phyloP scores from a whole-genome alignment of 2,329 filamentous ascomycete genomes.

The Paradendryphiella salina region DNA sequence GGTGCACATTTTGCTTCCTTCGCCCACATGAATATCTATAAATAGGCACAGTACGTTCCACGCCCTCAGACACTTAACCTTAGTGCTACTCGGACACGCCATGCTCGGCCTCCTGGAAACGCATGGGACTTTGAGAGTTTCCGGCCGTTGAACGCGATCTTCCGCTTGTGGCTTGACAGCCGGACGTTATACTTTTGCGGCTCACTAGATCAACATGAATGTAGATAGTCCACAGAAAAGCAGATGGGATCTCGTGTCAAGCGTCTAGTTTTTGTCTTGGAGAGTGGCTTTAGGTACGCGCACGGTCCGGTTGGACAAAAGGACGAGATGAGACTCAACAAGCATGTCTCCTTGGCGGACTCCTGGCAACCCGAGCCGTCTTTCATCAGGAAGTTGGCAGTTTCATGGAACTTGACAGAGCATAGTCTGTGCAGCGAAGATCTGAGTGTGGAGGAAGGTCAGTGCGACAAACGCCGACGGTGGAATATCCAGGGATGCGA shows the following conservation, averaged over 20 bases:
- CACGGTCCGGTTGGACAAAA: conserved; percentile 1
- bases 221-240: no score
- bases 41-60: background rate
- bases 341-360: background rate
- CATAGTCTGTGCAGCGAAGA: conserved; percentile 2
- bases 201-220: background rate
- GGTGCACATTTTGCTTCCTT: conserved; percentile 1
- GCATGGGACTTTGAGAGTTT: background rate
- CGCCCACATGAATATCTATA: background rate
- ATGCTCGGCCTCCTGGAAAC: background rate
- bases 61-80: background rate
- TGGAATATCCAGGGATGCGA: background rate
- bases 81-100: background rate
- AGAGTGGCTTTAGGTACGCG: background rate
- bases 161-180: conserved; percentile 3
- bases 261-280: conserved; percentile 1
- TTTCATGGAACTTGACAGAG: conserved; percentile 7
- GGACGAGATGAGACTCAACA: background rate
- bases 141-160: conserved; percentile 3
- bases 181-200: background rate
- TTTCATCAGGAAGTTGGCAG: background rate
- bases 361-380: background rate
- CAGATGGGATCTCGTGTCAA: background rate
- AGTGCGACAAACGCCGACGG: conserved; percentile 1
- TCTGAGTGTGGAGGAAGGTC: background rate